Conservation (phyloP, 306 rosid genomes). For the Cicer arietinum region DNA sequence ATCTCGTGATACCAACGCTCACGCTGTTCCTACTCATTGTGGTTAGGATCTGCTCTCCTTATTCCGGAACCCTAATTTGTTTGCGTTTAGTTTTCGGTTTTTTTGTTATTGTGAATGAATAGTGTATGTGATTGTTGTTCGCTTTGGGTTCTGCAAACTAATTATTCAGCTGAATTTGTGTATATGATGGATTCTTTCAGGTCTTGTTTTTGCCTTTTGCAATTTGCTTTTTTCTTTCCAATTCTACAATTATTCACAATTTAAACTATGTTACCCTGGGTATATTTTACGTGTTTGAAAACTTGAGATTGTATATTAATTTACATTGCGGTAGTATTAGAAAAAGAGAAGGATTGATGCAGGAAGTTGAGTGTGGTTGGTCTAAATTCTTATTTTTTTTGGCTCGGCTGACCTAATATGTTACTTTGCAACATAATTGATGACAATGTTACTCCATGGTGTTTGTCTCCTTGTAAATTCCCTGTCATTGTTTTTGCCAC, state of each 20-base stretch:
- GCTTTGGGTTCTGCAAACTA: neutral
- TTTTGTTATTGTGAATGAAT: conserved; percentile 28
- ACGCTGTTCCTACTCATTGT: conserved; percentile 85
- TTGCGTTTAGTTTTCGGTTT: neutral
- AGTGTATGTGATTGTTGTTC: conserved; percentile 30
- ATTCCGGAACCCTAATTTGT: conserved; percentile 47
- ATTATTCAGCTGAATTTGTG: conserved; percentile 33
- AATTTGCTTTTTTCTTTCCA: neutral
- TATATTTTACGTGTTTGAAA: conserved; percentile 17
- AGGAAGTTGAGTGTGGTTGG: neutral
- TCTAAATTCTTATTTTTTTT: conserved; percentile 7
- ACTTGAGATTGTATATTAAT: neutral
- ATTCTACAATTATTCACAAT: neutral
- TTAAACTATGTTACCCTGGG: neutral
- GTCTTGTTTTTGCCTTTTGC: conserved; percentile 6
- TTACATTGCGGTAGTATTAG: conserved; percentile 1
- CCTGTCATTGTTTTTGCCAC: neutral
- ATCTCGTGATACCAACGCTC: conserved; percentile 76
- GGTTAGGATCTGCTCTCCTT: conserved; percentile 59
- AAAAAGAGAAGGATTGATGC: conserved; percentile 17
- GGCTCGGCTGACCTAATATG: neutral
- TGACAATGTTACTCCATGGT: conserved; percentile 9
- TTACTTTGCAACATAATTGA: conserved; percentile 26
- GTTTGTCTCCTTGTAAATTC: neutral
- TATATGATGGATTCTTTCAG: conserved; percentile 27